A percentile compares a stretch with the other conserved stretches of the same genome.
Evolutionary conservation across 257 asterid genomes (phyloP).

Genomic region (Galeopsis tetrahit): DNA sequence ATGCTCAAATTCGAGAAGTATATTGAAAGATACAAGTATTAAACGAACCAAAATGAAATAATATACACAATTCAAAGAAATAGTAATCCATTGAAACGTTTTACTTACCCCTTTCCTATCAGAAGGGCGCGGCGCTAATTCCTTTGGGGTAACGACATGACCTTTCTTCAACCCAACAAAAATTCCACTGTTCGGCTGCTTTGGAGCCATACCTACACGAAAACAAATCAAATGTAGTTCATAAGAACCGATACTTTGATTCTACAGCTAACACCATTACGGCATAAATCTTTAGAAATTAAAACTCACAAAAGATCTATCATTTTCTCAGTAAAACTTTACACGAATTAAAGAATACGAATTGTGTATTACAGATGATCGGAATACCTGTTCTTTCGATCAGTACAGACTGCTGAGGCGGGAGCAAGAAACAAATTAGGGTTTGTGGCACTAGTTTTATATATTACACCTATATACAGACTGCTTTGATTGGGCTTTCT

Average conservation of each 20-base stretch:
- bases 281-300: background rate
- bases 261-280: background rate
- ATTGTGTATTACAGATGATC: background rate
- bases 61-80: background rate
- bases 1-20: background rate
- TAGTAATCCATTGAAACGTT: background rate
- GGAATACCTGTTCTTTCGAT: conserved; percentile 30
- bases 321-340: background rate
- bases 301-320: background rate
- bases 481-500: background rate
- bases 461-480: background rate
- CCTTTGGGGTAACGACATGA: conserved; percentile 54
- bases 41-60: background rate
- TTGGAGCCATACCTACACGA: conserved; percentile 53
- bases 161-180: conserved; percentile 58
- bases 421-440: conserved; percentile 28
- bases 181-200: conserved; percentile 52
- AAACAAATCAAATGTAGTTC: conserved; percentile 16
- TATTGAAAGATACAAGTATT: background rate
- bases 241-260: background rate
- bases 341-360: background rate
- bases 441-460: conserved; percentile 23
- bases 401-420: conserved; percentile 22
- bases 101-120: conserved; percentile 57
- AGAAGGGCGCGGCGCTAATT: conserved; percentile 55